These are phyloP conservation scores for Limtongia smithiae DNA, from an alignment of 805 yeast genomes.

Conservation along the genomic window DNA sequence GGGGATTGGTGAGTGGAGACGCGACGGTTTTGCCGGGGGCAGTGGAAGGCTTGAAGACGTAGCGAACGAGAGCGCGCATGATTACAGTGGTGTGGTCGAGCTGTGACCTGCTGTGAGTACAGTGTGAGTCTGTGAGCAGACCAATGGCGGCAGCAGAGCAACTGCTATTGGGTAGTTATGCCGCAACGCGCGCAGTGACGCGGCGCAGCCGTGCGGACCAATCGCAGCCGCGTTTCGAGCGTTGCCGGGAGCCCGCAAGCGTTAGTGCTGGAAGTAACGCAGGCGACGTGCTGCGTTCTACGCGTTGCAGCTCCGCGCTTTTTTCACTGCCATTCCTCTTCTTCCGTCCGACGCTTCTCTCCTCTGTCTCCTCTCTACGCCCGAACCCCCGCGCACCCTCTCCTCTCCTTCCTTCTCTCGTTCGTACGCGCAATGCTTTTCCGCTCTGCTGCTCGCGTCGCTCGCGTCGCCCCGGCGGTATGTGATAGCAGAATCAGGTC, in stretches of 20 bases:
- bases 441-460: slow-evolving; percentile 42
- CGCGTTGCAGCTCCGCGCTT: slow-evolving; percentile 9
- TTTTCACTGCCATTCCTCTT: slow-evolving; percentile 9
- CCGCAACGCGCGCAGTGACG: background rate
- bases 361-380: slow-evolving; percentile 12
- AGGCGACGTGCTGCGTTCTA: slow-evolving; percentile 1
- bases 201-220: background rate
- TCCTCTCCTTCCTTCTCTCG: slow-evolving; percentile 2
- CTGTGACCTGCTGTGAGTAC: slow-evolving; percentile 1
- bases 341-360: slow-evolving; percentile 12
- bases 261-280: slow-evolving; percentile 3
- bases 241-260: slow-evolving; percentile 1
- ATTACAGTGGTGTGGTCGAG: slow-evolving; percentile 4
- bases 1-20: background rate
- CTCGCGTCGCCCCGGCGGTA: slow-evolving; percentile 37
- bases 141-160: background rate
- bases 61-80: too few species aligned
- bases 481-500: too few species aligned
- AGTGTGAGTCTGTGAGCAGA: slow-evolving; percentile 5
- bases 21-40: background rate
- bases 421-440: slow-evolving; percentile 35
- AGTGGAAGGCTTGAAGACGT: background rate
- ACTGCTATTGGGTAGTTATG: background rate
- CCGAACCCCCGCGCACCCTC: slow-evolving; percentile 11
- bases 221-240: slow-evolving; percentile 5